A percentile compares a stretch with the other conserved stretches of the same genome.
Conservation (phyloP, 805 yeast genomes). For the Cyberlindnera samutprakarnensis region DNA sequence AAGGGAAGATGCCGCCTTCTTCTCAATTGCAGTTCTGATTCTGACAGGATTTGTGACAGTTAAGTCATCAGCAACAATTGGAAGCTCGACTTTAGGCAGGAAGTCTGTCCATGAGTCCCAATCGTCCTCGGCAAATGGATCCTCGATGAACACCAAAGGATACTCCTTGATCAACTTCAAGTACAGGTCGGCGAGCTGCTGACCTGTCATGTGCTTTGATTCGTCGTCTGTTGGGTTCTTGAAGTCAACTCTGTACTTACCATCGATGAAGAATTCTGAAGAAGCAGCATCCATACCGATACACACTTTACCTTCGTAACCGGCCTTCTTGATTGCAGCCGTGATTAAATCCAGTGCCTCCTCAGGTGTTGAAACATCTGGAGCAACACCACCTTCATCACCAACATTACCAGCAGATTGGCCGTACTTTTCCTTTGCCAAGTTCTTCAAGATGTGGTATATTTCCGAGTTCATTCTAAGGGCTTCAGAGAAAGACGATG, state of each 20-base stretch:
- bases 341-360: slow-evolving; percentile 95
- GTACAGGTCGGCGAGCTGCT: slow-evolving; percentile 82
- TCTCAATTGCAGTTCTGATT: slow-evolving; percentile 91
- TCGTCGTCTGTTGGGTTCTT: slow-evolving; percentile 91
- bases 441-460: slow-evolving; percentile 91
- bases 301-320: slow-evolving; percentile 86
- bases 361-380: slow-evolving; percentile 88
- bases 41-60: slow-evolving; percentile 97
- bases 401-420: slow-evolving; percentile 99
- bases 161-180: slow-evolving; percentile 71
- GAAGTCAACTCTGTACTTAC: slow-evolving; percentile 96
- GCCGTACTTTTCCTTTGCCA: slow-evolving; percentile 94
- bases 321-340: slow-evolving; percentile 86
- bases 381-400: slow-evolving; percentile 99
- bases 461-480: slow-evolving; percentile 96
- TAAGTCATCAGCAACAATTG: slow-evolving; percentile 96
- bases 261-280: slow-evolving; percentile 95
- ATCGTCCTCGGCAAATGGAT: slow-evolving; percentile 99
- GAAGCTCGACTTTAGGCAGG: slow-evolving; percentile 67
- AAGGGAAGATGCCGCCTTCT: slow-evolving; percentile 92
- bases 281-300: slow-evolving; percentile 97
- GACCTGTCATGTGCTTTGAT: slow-evolving; percentile 86
- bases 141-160: slow-evolving; percentile 98
- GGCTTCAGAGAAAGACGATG: slow-evolving; percentile 88
- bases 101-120: slow-evolving; percentile 97